Evolutionary conservation across 139 green algal species (phyloP).

Genomic region (Chlorella sp.): DNA sequence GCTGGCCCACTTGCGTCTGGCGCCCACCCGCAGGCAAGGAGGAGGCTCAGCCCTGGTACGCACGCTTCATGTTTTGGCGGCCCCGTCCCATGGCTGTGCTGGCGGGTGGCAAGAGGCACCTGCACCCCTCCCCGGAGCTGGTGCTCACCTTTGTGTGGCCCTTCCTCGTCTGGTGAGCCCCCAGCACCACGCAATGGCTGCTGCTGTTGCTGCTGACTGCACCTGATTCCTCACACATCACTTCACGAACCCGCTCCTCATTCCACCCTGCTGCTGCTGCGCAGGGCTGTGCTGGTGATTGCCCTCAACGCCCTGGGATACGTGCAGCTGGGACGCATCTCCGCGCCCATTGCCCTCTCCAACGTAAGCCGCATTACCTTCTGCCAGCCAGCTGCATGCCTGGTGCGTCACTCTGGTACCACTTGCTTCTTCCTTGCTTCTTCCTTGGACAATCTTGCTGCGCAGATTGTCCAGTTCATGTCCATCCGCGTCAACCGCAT

Average conservation of each 20-base stretch:
- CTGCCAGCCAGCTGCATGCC: no score
- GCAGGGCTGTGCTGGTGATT: not conserved
- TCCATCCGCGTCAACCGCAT: not conserved
- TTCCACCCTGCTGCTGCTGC: no score
- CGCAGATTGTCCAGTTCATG: not conserved
- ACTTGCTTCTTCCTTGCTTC: no score
- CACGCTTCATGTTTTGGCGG: not conserved
- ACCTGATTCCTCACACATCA: no score
- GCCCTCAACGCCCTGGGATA: not conserved
- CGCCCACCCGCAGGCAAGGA: no score
- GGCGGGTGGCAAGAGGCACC: not conserved
- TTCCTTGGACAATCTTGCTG: no score
- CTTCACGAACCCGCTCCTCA: no score
- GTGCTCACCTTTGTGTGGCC: not conserved
- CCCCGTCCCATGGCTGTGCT: not conserved
- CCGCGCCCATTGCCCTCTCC: not conserved
- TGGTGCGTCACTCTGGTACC: no score
- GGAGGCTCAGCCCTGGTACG: not conserved
- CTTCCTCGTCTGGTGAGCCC: not conserved
- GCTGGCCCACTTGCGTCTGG: no score
- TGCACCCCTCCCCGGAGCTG: not conserved
- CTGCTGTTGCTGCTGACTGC: no score
- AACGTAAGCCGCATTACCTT: not conserved
- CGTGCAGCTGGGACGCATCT: not conserved
- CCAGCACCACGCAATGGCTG: not conserved